A percentile compares a stretch with the other conserved stretches of the same genome.
phyloP scores from a whole-genome alignment of 768 basidiomycete genomes.

The Pleurotus salmoneostramineus region DNA sequence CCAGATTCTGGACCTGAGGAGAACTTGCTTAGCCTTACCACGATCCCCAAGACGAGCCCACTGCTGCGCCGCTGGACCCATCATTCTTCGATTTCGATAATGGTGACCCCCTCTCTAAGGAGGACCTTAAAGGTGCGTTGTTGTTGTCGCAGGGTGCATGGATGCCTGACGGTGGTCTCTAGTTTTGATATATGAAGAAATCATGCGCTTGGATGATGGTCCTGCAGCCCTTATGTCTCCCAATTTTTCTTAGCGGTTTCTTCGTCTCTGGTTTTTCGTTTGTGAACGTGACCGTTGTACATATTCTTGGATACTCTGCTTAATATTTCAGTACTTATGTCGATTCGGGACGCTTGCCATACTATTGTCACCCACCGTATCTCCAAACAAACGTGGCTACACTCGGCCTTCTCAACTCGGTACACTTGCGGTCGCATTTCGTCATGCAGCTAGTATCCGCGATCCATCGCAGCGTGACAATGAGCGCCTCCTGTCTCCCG shows the following conservation, averaged over 20 bases:
- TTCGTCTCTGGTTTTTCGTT: too few species aligned
- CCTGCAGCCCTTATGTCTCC: constrained; percentile 1
- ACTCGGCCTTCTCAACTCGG: too few species aligned
- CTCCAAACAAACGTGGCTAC: too few species aligned
- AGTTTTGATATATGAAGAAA: constrained; percentile 52
- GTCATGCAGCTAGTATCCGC: too few species aligned
- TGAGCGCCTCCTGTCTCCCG: too few species aligned
- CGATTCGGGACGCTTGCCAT: too few species aligned
- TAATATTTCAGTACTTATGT: too few species aligned
- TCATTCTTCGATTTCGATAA: constrained; percentile 84
- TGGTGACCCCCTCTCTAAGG: constrained; percentile 59
- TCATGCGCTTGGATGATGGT: constrained; percentile 27
- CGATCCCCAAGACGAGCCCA: constrained; percentile 86
- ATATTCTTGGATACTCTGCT: too few species aligned
- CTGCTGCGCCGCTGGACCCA: constrained; percentile 69
- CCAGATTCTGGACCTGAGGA: not conserved
- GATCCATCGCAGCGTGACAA: too few species aligned
- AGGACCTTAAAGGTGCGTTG: constrained; percentile 59
- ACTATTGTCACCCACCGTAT: too few species aligned
- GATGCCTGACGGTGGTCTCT: constrained; percentile 5
- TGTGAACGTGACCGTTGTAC: too few species aligned
- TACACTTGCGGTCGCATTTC: too few species aligned
- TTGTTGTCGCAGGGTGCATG: constrained; percentile 7
- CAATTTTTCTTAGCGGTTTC: not conserved
- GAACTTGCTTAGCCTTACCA: constrained; percentile 66